These are phyloP conservation scores for Trichoderma gracile DNA, from an alignment of 2,329 filamentous ascomycete species.

Conservation along the genomic window DNA sequence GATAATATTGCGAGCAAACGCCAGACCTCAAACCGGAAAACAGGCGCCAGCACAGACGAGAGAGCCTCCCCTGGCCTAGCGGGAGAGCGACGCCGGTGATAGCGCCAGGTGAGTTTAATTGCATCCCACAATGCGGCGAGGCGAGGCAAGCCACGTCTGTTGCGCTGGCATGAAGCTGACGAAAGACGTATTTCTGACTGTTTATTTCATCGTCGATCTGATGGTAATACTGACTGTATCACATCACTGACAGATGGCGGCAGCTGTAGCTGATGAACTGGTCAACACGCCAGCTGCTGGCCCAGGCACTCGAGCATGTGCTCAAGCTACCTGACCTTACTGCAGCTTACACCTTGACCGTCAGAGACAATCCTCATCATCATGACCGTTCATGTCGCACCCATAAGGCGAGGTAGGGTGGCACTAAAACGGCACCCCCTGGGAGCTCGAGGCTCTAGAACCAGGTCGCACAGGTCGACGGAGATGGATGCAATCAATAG, in stretches of 20 bases:
- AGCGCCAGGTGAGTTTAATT: conserved; percentile 27
- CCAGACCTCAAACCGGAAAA: neutral
- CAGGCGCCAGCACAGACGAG: conserved; percentile 7
- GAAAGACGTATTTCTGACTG: too few relatives aligned
- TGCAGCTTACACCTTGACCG: too few relatives aligned
- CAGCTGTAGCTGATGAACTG: too few relatives aligned
- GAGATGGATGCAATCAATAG: conserved; percentile 2
- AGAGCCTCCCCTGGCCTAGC: conserved; percentile 21
- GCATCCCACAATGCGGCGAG: conserved; percentile 19
- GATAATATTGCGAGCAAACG: neutral
- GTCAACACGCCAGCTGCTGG: too few relatives aligned
- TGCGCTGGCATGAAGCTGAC: conserved; percentile 1
- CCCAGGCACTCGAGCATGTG: too few relatives aligned
- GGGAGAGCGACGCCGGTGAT: conserved; percentile 6
- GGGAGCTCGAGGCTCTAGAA: conserved; percentile 10
- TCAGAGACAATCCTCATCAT: too few relatives aligned
- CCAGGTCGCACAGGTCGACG: neutral
- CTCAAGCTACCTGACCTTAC: too few relatives aligned
- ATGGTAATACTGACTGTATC: neutral
- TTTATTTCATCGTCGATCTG: neutral
- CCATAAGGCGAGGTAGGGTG: conserved; percentile 3
- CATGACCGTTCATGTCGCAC: neutral
- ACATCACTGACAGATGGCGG: too few relatives aligned
- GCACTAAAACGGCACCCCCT: neutral
- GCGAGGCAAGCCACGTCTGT: conserved; percentile 12